phyloP scores from a whole-genome alignment of 805 yeast genomes.

The Lipomyces sp. region DNA sequence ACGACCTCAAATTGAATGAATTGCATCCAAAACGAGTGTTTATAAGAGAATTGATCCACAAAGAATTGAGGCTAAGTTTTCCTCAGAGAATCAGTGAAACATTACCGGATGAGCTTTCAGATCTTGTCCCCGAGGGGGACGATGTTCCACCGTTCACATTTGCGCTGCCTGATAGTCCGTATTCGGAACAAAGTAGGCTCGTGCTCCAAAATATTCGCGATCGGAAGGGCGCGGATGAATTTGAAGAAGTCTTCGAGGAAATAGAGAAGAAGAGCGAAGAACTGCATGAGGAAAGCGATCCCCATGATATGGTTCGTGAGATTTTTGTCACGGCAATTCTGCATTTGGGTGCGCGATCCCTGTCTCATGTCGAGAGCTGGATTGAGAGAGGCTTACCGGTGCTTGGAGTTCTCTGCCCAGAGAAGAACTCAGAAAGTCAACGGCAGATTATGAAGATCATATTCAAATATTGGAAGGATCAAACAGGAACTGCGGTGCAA shows the following conservation, averaged over 20 bases:
- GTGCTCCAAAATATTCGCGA: conserved; percentile 33
- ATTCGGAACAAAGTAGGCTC: conserved; percentile 21
- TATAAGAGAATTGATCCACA: conserved; percentile 76
- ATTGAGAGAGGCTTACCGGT: conserved; percentile 50
- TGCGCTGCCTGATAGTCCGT: conserved; percentile 33
- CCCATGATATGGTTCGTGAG: conserved; percentile 46
- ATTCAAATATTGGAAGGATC: conserved; percentile 65
- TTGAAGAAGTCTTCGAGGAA: conserved; percentile 28
- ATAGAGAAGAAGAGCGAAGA: conserved; percentile 36
- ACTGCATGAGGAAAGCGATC: conserved; percentile 37
- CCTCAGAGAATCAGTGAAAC: conserved; percentile 72
- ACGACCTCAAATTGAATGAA: conserved; percentile 49
- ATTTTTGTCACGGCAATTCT: conserved; percentile 73
- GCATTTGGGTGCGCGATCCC: conserved; percentile 84
- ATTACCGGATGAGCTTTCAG: conserved; percentile 61
- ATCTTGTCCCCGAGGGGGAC: conserved; percentile 24
- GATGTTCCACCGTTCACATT: conserved; percentile 47
- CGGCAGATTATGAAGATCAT: conserved; percentile 60
- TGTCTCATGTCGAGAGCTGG: conserved; percentile 72
- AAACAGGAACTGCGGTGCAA: conserved; percentile 67
- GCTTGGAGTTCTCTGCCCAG: conserved; percentile 42
- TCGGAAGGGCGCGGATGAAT: conserved; percentile 26
- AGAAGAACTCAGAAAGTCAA: conserved; percentile 30
- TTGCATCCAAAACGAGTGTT: conserved; percentile 77
- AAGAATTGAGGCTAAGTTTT: conserved; percentile 83